Percentiles rank a stretch among this genome's conserved stretches.
Evolutionary conservation across 768 basidiomycete genomes (phyloP).

Genomic region (Wakefieldia striispora): DNA sequence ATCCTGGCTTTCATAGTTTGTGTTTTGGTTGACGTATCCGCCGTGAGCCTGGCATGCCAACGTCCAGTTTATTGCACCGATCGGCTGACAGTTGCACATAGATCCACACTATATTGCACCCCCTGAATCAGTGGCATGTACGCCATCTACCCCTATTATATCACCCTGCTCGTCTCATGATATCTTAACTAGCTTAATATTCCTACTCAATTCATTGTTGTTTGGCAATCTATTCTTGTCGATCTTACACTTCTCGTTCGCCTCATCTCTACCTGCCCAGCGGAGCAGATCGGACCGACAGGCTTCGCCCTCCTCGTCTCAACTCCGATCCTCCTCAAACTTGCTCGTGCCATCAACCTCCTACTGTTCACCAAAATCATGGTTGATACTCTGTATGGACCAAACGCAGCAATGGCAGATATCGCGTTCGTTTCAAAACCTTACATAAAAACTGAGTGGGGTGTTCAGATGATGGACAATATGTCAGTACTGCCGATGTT

Average conservation of each 20-base stretch:
- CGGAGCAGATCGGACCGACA: conserved; percentile 3
- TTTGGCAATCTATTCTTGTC: conserved; percentile 22
- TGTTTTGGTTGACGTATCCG: conserved; percentile 10
- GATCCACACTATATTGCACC: conserved; percentile 24
- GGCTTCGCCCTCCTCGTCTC: conserved; percentile 13
- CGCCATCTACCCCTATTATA: background rate
- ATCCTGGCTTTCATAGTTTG: conserved; percentile 13
- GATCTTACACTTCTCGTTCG: conserved; percentile 24
- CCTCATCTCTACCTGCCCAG: conserved; percentile 19
- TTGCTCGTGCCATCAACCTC: conserved; percentile 18
- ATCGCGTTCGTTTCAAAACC: conserved; percentile 17
- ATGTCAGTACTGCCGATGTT: conserved; percentile 15
- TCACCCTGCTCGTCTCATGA: background rate
- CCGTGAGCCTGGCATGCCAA: conserved; percentile 1
- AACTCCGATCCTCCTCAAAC: conserved; percentile 21
- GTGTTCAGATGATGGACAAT: conserved; percentile 27
- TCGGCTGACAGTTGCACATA: conserved; percentile 6
- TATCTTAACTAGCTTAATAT: conserved; percentile 13
- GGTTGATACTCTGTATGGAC: conserved; percentile 6
- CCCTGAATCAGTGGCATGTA: conserved; percentile 10
- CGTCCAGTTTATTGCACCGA: too few relatives aligned
- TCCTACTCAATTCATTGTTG: conserved; percentile 18
- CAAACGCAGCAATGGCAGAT: background rate
- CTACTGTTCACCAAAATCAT: conserved; percentile 19
- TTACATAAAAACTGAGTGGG: conserved; percentile 31